Conservation (phyloP, 208 protist genomes). For the Trypanosoma caninum region DNA sequence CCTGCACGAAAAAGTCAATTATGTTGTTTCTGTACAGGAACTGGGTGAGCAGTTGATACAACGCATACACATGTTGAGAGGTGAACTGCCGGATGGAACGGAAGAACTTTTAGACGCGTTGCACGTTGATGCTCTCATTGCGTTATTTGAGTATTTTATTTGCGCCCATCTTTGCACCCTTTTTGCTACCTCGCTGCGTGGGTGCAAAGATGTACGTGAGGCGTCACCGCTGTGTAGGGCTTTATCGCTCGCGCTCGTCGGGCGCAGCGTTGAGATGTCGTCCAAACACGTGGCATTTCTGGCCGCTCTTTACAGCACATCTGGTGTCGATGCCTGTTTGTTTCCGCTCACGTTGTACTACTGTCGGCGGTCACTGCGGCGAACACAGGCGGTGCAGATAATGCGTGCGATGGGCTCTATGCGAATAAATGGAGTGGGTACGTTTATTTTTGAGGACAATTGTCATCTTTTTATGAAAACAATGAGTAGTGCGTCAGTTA, state of each 20-base stretch:
- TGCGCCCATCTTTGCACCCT: constrained; percentile 1
- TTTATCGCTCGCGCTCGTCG: constrained; percentile 8
- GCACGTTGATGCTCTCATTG: constrained; percentile 47
- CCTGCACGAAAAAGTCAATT: constrained; percentile 7
- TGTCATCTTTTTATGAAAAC: neutral
- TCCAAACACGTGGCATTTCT: constrained; percentile 39
- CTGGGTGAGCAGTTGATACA: neutral
- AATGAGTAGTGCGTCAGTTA: neutral
- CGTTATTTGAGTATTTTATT: constrained; percentile 34
- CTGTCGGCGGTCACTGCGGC: constrained; percentile 15
- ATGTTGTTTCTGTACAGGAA: constrained; percentile 11
- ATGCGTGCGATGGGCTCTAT: constrained; percentile 8
- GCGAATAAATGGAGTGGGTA: neutral
- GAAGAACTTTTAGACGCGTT: constrained; percentile 3
- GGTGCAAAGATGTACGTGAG: neutral
- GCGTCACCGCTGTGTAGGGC: constrained; percentile 7
- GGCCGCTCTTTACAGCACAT: constrained; percentile 13
- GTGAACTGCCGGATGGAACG: neutral
- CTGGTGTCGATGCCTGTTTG: neutral
- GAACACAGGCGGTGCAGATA: constrained; percentile 20
- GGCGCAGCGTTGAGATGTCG: constrained; percentile 21
- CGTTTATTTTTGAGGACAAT: neutral
- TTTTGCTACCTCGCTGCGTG: neutral
- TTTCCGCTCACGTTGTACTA: constrained; percentile 20
- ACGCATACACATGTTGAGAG: neutral